Evolutionary conservation across 75 land plant genomes (phyloP), one percentile per base, ranked within the genome.

Genomic region (Pinus taeda): DNA sequence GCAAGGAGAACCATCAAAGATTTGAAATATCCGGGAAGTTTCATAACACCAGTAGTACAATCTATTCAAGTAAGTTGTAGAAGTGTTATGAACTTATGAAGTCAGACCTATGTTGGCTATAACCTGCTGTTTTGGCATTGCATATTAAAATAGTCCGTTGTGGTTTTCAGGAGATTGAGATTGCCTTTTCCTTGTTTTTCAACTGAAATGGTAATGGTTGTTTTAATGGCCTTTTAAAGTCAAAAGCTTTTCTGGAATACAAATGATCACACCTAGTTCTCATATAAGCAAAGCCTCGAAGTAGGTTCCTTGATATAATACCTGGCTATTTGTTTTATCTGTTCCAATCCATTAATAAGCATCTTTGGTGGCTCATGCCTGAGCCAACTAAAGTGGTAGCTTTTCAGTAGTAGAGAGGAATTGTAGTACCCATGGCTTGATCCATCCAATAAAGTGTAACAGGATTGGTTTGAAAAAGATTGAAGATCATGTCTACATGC

Each of bases 1-100:
- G 92, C 94, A 14, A 93, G 82, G 79, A 84, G 91, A 66, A 91
- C 93, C 0, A 96, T 93, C 24, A 93, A 85, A 67, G 98, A 95
- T 69, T 78, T 91, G 79, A 93, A 91, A 66, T 84, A 91, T n/a
- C 92, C 96, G 62, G 81, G 90, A 6, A 81, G 80, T 3, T 93
- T 93, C 71, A 76, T 84, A 12, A 79, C 91, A n/a, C 93, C 84
- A 33, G 93, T 95, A 79, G 79, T 77, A 24, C 92, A 89, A 77
- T 86, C 95, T 37, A 93, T 95, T 69, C 93, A 95, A 79, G 98
- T 93, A 79, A 73, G 74, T 78, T 75, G 17, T 42, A 69, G n/a
- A 69, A 20, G 49, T 6, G 7, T 20, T 63, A 26, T 75, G 21
- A 53, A 45, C 55, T 76, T 63, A 26, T 75, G 21, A 53, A 45